Evolutionary conservation across 768 basidiomycete species (phyloP), one percentile per base, ranked within the genome.

Genomic region (Podaxis mareebaensis): DNA sequence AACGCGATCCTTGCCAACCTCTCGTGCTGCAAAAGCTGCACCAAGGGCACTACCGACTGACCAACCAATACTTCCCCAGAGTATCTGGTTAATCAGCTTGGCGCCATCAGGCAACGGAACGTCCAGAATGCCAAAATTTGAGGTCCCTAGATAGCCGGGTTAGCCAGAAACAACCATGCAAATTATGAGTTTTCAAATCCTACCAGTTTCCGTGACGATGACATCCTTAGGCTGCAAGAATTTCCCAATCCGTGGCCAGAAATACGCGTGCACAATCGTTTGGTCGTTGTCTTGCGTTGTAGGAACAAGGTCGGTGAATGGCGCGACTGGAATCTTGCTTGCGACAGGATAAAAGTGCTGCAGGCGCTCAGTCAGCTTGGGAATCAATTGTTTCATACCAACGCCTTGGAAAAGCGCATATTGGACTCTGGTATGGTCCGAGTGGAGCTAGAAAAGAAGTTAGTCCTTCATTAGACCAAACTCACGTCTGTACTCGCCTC

Each of bases 21-120:
- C 92, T 44, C 81, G 78, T 2, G 89, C 94, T 2, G 91, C 96
- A 36, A 96, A 78, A 3, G 92, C 90, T 5, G 89, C 90, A 36
- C 95, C 94, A 0, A 95, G 82, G 38, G 17, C 85, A 82, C 51
- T 73, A 78, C 93, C 92, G 44, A 91, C 86, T 17, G 90, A 86
- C 89, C 90, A 97, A 0, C 96, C 96, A 67, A 98, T 97, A 63
- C 89, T 90, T 55, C 96, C 95, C 89, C 92, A 97, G 4, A 97
- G 76, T 56, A 96, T 86, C 75, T 95, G 93, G 64, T 82, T 85
- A 42, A 93, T 64, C 62, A 89, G 85, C 4, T 86, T 73, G 0
- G 87, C 77, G 51, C 85, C 80, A n/a, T 85, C 79, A 0, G 96
- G 96, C 11, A 96, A 76, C 1, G 88, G 86, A 33, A 93, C 82